Evolutionary conservation across 805 yeast species (phyloP).

Genomic region (Sugiyamaella boreocaroliniensis): DNA sequence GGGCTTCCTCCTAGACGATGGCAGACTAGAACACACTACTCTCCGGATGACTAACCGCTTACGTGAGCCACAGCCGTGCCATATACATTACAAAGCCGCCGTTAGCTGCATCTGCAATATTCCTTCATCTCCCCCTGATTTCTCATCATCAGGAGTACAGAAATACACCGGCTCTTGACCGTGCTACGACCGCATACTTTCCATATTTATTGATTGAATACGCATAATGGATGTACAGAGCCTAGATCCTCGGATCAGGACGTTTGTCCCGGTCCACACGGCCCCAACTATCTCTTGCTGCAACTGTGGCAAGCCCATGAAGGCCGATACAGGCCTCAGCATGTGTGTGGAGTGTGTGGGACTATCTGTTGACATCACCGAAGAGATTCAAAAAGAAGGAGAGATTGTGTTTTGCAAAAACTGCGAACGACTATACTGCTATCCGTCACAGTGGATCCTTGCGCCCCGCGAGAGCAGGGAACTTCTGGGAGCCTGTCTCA

Average conservation of each 20-base stretch:
- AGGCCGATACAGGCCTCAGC: slow-evolving; percentile 80
- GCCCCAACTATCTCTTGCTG: slow-evolving; percentile 86
- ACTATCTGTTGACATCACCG: slow-evolving; percentile 83
- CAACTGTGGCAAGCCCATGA: slow-evolving; percentile 95
- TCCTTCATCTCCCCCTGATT: background rate
- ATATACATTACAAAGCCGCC: background rate
- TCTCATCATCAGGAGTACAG: background rate
- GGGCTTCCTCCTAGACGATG: no score
- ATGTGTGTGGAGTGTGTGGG: slow-evolving; percentile 96
- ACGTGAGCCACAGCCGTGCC: background rate
- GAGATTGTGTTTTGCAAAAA: slow-evolving; percentile 82
- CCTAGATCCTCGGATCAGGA: slow-evolving; percentile 9
- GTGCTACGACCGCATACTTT: no score
- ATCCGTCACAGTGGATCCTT: slow-evolving; percentile 88
- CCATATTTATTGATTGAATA: background rate
- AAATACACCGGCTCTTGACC: no score
- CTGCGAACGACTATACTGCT: slow-evolving; percentile 85
- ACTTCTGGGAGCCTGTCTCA: slow-evolving; percentile 74
- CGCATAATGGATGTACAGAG: slow-evolving; percentile 11
- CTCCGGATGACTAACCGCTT: no score
- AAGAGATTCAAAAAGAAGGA: slow-evolving; percentile 84
- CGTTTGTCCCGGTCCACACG: slow-evolving; percentile 31
- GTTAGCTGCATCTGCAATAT: no score
- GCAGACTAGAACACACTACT: no score
- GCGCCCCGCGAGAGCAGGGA: slow-evolving; percentile 89